A percentile compares a stretch with the other conserved stretches of the same genome.
Conservation (phyloP, 345 rosid species). For the Bretschneidera sinensis region DNA sequence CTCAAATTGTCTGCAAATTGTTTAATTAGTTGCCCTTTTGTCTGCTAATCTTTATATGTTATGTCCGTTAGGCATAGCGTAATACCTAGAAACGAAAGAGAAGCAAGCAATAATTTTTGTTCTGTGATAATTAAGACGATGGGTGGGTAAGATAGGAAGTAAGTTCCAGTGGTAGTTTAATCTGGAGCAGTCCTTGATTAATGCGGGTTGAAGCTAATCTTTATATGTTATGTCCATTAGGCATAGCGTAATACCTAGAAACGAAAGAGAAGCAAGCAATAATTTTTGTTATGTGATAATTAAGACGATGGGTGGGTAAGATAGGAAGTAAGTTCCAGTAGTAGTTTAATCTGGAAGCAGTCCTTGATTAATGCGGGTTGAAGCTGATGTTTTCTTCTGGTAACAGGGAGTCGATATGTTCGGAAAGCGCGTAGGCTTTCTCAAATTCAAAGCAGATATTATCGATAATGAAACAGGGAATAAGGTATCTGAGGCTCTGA, state of each 20-base stretch:
- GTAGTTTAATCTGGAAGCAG: no score
- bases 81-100: background rate
- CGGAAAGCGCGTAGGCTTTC: conserved; percentile 70
- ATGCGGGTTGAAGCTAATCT: background rate
- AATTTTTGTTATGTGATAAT: no score
- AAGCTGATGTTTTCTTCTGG: conserved; percentile 11
- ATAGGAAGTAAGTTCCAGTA: background rate
- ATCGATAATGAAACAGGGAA: conserved; percentile 53
- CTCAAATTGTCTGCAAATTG: background rate
- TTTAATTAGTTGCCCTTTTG: no score
- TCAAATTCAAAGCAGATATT: conserved; percentile 82
- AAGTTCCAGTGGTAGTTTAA: no score
- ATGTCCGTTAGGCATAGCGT: no score
- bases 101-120: background rate
- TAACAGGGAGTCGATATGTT: conserved; percentile 91
- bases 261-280: background rate
- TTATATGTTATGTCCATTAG: no score
- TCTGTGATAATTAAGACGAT: background rate
- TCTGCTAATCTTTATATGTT: no score
- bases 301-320: no score
- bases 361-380: background rate
- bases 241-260: no score
- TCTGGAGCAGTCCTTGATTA: background rate
- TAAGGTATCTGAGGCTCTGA: conserved; percentile 46
- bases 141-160: background rate